phyloP scores from a whole-genome alignment of 768 basidiomycete species.

The Butyriboletus loyo region DNA sequence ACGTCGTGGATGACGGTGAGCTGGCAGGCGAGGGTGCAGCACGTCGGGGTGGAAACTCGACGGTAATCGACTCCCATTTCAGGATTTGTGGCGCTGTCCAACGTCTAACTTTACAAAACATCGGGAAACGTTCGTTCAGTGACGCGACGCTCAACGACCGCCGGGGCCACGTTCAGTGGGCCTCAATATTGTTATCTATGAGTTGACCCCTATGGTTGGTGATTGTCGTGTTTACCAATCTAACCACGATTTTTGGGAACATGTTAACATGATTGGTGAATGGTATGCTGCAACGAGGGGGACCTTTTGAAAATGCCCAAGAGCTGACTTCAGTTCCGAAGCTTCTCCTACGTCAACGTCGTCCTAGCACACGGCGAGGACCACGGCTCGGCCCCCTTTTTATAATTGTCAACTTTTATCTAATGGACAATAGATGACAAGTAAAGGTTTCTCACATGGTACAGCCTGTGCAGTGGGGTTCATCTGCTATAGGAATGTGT shows the following conservation, averaged over 20 bases:
- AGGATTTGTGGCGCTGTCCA: constrained; percentile 14
- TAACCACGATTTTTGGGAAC: too few relatives aligned
- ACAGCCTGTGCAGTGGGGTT: constrained; percentile 18
- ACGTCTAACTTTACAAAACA: background rate
- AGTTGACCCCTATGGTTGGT: background rate
- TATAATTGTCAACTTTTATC: too few relatives aligned
- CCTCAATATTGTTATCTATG: background rate
- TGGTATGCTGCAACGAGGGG: background rate
- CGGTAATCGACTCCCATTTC: constrained; percentile 9
- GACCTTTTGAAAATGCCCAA: background rate
- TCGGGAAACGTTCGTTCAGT: constrained; percentile 4
- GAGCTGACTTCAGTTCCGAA: too few relatives aligned
- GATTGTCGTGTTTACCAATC: background rate
- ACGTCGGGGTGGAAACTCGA: constrained; percentile 21
- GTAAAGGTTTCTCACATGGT: constrained; percentile 9
- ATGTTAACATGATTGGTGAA: background rate
- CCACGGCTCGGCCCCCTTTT: too few relatives aligned
- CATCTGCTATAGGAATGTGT: constrained; percentile 4
- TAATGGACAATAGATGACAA: too few relatives aligned
- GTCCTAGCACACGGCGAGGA: too few relatives aligned
- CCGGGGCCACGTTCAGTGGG: background rate
- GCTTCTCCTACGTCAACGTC: background rate
- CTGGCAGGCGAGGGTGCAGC: background rate
- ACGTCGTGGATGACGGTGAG: background rate
- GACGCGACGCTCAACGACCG: background rate